A percentile compares a stretch with the other conserved stretches of the same genome.
Conservation (phyloP, 2,329 filamentous ascomycete species). For the Aspergillus ochraceoroseus region DNA sequence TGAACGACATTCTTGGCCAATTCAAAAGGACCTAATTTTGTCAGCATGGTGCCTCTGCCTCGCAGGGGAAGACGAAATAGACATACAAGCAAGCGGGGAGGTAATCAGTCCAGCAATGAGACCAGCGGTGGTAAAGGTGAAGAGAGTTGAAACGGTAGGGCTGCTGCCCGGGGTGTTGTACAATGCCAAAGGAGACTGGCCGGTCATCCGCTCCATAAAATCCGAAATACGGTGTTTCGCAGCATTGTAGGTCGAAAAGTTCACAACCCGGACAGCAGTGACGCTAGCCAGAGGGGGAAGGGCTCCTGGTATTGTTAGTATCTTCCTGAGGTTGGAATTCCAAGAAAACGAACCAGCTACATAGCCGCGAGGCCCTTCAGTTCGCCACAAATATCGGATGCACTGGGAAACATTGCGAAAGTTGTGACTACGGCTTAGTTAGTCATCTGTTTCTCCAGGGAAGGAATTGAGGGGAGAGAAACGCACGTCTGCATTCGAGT, state of each 20-base stretch:
- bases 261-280: conserved; percentile 44
- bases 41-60: conserved; percentile 4
- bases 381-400: conserved; percentile 44
- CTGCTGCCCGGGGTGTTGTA: conserved; percentile 43
- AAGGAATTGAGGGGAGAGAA: no score
- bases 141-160: conserved; percentile 39
- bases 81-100: conserved; percentile 44
- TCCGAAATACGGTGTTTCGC: conserved; percentile 42
- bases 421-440: conserved; percentile 36
- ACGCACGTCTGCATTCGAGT: conserved; percentile 49
- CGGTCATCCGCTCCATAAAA: conserved; percentile 39
- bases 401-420: conserved; percentile 43
- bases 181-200: conserved; percentile 38
- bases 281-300: conserved; percentile 45
- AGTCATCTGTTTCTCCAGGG: not conserved
- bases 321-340: conserved; percentile 1
- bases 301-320: conserved; percentile 32
- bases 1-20: conserved; percentile 48
- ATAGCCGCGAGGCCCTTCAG: conserved; percentile 46
- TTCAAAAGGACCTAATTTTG: conserved; percentile 43
- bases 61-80: not conserved
- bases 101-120: conserved; percentile 41
- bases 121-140: conserved; percentile 44
- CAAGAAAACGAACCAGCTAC: conserved; percentile 39
- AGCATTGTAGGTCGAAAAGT: conserved; percentile 45